Conservation (phyloP, 202 grass and related monocot genomes). For the Alloteropsis angusta region DNA sequence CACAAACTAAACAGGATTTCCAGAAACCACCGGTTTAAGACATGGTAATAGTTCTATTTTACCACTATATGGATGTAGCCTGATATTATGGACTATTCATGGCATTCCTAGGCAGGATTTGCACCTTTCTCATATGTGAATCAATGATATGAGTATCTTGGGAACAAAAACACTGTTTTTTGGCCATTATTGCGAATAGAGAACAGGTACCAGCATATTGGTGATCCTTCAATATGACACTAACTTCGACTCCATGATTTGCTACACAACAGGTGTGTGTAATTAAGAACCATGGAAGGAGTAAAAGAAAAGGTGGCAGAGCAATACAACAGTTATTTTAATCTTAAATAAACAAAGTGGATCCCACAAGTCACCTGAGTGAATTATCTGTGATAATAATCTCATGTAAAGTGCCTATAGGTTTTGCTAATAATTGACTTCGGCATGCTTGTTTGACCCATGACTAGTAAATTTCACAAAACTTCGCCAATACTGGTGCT, state of each 20-base stretch:
- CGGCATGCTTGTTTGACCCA: background rate
- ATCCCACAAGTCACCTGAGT: background rate
- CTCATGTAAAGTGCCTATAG: background rate
- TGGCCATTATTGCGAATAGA: background rate
- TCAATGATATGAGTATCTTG: background rate
- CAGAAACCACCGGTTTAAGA: background rate
- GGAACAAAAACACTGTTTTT: background rate
- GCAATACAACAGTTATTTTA: background rate
- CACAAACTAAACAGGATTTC: background rate
- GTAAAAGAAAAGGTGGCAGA: background rate
- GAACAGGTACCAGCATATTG: background rate
- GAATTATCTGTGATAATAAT: background rate
- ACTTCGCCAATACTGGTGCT: no score
- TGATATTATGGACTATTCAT: background rate
- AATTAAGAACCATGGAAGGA: background rate
- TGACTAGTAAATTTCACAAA: background rate
- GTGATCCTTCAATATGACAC: background rate
- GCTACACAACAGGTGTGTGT: background rate
- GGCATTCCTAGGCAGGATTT: background rate
- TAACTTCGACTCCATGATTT: background rate
- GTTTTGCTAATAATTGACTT: background rate
- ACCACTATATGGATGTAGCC: background rate
- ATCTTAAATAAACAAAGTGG: background rate
- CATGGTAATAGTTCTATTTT: background rate
- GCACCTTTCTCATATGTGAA: background rate